phyloP scores from a whole-genome alignment of 345 rosid species.

The Hibiscus trionum region DNA sequence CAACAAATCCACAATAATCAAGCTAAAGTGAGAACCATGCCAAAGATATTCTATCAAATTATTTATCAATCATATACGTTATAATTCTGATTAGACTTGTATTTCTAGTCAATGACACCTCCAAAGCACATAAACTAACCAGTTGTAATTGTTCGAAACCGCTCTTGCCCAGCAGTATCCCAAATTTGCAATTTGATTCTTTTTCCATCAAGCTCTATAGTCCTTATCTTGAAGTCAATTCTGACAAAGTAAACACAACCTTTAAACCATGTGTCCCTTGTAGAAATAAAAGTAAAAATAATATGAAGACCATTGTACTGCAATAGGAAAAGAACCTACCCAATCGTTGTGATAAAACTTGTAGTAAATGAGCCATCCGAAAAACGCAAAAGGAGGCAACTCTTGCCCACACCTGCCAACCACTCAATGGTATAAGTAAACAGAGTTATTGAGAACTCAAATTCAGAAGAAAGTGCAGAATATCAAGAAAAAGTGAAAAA shows the following conservation, averaged over 20 bases:
- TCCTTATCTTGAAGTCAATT: constrained; percentile 94
- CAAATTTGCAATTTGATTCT: constrained; percentile 92
- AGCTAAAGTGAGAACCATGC: not conserved
- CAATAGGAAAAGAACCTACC: constrained; percentile 32
- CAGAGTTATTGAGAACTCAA: not conserved
- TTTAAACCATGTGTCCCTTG: not conserved
- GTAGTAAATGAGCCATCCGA: constrained; percentile 96
- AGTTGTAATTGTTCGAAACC: constrained; percentile 84
- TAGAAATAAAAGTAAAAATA: constrained; percentile 1
- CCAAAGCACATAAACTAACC: constrained; percentile 38
- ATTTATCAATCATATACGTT: not conserved
- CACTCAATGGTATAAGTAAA: constrained; percentile 5
- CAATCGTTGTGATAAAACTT: constrained; percentile 94
- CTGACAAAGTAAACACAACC: constrained; percentile 31
- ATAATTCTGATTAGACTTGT: not conserved
- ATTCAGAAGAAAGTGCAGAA: not conserved
- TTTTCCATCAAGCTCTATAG: constrained; percentile 92
- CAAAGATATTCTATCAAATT: not conserved
- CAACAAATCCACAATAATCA: not conserved
- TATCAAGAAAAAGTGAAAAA: not conserved
- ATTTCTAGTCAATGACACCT: not conserved
- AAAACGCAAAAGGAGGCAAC: constrained; percentile 89
- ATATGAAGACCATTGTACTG: not conserved
- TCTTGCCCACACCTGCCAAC: constrained; percentile 77
- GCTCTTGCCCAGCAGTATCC: constrained; percentile 90